Conservation (phyloP, 2,329 filamentous ascomycete genomes). For the Penicillium crustosum region DNA sequence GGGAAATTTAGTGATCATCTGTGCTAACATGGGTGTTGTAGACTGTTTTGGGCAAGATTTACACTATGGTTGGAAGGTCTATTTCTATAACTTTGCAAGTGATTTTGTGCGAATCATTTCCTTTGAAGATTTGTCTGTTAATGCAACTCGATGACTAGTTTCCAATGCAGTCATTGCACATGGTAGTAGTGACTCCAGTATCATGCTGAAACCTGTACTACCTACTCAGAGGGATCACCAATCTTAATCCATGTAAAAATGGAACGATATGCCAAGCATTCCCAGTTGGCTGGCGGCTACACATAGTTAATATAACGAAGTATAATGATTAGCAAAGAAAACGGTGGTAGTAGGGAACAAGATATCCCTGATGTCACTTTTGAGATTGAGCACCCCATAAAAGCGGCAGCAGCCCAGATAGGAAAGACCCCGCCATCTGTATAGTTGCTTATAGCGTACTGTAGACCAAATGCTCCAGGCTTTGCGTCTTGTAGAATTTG, state of each 20-base stretch:
- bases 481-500: not conserved
- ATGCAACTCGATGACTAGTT: no score
- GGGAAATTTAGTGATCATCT: not conserved
- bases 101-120: not conserved
- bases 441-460: not conserved
- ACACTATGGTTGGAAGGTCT: not conserved
- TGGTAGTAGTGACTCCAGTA: not conserved
- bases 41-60: not conserved
- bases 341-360: no score
- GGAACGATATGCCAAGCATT: no score
- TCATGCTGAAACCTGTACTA: not conserved
- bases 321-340: no score
- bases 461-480: not conserved
- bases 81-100: not conserved
- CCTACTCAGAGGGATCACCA: not conserved
- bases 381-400: not conserved
- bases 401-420: not conserved
- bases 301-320: no score
- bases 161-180: no score
- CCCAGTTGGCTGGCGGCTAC: no score
- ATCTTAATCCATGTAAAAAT: not conserved
- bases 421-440: not conserved
- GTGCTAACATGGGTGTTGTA: not conserved
- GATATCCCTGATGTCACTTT: not conserved
- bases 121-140: not conserved